Percentiles rank a stretch among this genome's conserved stretches.
phyloP scores from a whole-genome alignment of 1,284 basidiomycete species.

The Moesziomyces sp. region DNA sequence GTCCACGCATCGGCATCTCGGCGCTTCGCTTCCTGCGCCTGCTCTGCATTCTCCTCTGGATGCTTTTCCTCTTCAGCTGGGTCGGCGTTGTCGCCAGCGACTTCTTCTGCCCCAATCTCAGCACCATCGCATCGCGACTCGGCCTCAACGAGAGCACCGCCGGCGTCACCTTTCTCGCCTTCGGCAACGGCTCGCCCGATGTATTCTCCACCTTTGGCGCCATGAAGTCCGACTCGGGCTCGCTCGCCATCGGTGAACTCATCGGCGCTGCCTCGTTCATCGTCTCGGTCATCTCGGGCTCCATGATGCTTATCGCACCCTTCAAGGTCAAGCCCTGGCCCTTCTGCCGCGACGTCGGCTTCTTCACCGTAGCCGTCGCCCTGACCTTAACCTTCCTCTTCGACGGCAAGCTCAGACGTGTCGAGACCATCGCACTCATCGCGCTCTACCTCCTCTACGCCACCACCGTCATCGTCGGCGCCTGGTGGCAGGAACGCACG shows the following conservation, averaged over 20 bases:
- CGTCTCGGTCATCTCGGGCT: constrained; percentile 89
- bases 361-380: constrained; percentile 84
- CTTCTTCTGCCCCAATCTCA: constrained; percentile 66
- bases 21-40: constrained; percentile 37
- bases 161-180: constrained; percentile 66
- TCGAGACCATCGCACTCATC: constrained; percentile 82
- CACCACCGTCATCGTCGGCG: constrained; percentile 77
- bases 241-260: constrained; percentile 91
- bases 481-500: constrained; percentile 75
- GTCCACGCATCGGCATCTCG: constrained; percentile 27
- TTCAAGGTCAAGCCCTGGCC: constrained; percentile 83
- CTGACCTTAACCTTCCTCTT: constrained; percentile 80
- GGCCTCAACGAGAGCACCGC: constrained; percentile 65
- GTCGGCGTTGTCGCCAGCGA: constrained; percentile 65
- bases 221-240: constrained; percentile 84
- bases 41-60: constrained; percentile 46
- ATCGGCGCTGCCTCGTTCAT: constrained; percentile 96
- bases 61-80: constrained; percentile 64
- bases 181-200: constrained; percentile 70
- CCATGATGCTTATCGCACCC: constrained; percentile 93
- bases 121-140: constrained; percentile 57
- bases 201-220: constrained; percentile 91
- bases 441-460: constrained; percentile 84
- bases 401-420: constrained; percentile 79
- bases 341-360: constrained; percentile 91